Evolutionary conservation across 129 eudicot genomes (phyloP).

Genomic region (Calendula officinalis): DNA sequence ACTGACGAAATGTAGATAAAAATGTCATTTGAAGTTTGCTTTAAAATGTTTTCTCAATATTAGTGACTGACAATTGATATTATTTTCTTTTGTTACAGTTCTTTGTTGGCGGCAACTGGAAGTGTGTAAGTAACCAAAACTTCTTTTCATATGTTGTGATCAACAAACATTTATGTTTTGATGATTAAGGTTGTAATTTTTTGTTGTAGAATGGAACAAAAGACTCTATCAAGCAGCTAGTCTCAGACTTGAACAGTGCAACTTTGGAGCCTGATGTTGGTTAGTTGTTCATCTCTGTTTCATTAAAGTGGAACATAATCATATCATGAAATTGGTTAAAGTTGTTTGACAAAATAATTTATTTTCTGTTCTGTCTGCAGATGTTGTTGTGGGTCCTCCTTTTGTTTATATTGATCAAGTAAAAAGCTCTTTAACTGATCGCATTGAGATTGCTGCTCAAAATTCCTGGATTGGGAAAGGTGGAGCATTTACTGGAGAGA

Average conservation of each 20-base stretch:
- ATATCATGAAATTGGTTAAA: too few species aligned
- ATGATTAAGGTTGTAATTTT: constrained; percentile 13
- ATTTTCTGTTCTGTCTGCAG: constrained; percentile 31
- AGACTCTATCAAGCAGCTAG: constrained; percentile 92
- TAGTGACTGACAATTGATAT: constrained; percentile 11
- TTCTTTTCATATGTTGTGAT: background rate
- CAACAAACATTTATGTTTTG: background rate
- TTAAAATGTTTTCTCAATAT: constrained; percentile 11
- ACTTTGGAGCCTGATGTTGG: constrained; percentile 96
- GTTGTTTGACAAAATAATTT: background rate
- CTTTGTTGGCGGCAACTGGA: constrained; percentile 99
- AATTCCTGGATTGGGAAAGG: constrained; percentile 99
- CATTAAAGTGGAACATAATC: constrained; percentile 7
- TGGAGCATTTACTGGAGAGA: constrained; percentile 97
- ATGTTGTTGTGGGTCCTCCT: constrained; percentile 95
- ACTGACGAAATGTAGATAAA: background rate
- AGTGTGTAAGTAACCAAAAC: constrained; percentile 72
- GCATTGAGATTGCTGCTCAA: constrained; percentile 89
- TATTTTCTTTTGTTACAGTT: constrained; percentile 54
- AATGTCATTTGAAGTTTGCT: constrained; percentile 4
- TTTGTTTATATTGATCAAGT: constrained; percentile 95
- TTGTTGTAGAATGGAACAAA: constrained; percentile 82
- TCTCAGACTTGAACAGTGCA: constrained; percentile 89
- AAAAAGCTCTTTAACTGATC: constrained; percentile 68
- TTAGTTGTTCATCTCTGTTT: constrained; percentile 38